Evolutionary conservation across 768 basidiomycete genomes (phyloP), one percentile per base, ranked within the genome.

Genomic region (Tylopilus sp.): DNA sequence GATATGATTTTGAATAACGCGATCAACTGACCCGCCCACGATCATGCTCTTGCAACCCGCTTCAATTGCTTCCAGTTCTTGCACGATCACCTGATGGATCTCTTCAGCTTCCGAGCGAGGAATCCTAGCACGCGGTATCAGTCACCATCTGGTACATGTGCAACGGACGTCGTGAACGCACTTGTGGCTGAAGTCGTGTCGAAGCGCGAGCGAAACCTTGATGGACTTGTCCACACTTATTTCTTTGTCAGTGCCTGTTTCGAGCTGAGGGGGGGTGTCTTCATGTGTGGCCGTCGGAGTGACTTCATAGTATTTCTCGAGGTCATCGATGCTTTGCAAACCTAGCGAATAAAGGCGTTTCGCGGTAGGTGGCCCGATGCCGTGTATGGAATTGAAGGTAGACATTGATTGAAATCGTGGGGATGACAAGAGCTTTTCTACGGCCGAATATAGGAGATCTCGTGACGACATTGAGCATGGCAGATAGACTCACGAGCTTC

Each of bases 91-190:
- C 1, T 60, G 61, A n/a, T 81, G 78, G 51, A 95, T 92, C 58
- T 86, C 81, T 51, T 91, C 84, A 1, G 90, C 88, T 65, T 97
- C 91, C 0, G 68, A 72, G 7, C 91, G 73, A 1, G 88, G 75
- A 31, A 95, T 93, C 62, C 82, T 85, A n/a, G 50, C n/a, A 23
- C 13, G 45, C 18, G 1, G 23, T 33, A n/a, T 25, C 8, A 40
- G 33, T 22, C 39, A 22, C 6, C 12, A 18, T 9, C n/a, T 10
- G 31, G 31, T 35, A 11, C 26, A 26, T 17, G 8, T 18, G 38
- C 13, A 21, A n/a, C 33, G 25, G 1, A 35, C 36, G 35, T 36
- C 6, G 9, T 31, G 9, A 23, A 57, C 73, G 53, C 43, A 80
- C 79, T 71, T 75, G 36, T 70, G 59, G 31, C 70, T 71, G 3